A percentile compares a stretch with the other conserved stretches of the same genome.
Conservation (phyloP, 2,329 filamentous ascomycete genomes). For the Colletotrichum destructivum region DNA sequence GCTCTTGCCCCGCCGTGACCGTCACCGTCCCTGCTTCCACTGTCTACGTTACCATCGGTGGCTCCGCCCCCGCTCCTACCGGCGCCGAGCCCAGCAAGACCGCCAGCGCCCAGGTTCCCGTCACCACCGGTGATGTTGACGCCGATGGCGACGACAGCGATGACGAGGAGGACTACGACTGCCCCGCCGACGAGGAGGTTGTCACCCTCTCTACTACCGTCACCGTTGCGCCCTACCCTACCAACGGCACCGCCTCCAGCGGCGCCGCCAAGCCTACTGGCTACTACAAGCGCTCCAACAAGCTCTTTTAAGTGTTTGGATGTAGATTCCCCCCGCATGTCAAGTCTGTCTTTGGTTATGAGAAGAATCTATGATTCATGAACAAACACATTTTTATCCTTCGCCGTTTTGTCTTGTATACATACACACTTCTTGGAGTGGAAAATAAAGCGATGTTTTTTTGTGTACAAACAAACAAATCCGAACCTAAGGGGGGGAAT, state of each 20-base stretch:
- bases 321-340: slow-evolving; percentile 41
- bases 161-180: slow-evolving; percentile 44
- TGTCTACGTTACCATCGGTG: slow-evolving; percentile 48
- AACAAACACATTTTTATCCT: slow-evolving; percentile 36
- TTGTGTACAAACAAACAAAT: slow-evolving; percentile 14
- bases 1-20: slow-evolving; percentile 44
- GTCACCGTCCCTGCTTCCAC: slow-evolving; percentile 47
- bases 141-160: slow-evolving; percentile 29
- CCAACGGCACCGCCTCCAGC: slow-evolving; percentile 56
- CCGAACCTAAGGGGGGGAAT: not conserved
- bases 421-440: slow-evolving; percentile 23
- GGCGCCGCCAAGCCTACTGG: slow-evolving; percentile 54
- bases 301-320: slow-evolving; percentile 41
- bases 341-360: slow-evolving; percentile 39
- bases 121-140: slow-evolving; percentile 44
- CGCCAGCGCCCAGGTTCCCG: slow-evolving; percentile 44
- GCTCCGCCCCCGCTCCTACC: slow-evolving; percentile 22
- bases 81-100: slow-evolving; percentile 39
- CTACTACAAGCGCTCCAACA: slow-evolving; percentile 49
- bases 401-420: slow-evolving; percentile 31
- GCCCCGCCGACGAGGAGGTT: slow-evolving; percentile 40
- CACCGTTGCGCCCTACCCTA: slow-evolving; percentile 55
- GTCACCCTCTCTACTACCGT: slow-evolving; percentile 53
- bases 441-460: slow-evolving; percentile 32
- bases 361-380: slow-evolving; percentile 43